Percentiles rank a stretch among this genome's conserved stretches.
Conservation (phyloP, 192 early-diverging fungal species). For the Cladochytrium replicatum region DNA sequence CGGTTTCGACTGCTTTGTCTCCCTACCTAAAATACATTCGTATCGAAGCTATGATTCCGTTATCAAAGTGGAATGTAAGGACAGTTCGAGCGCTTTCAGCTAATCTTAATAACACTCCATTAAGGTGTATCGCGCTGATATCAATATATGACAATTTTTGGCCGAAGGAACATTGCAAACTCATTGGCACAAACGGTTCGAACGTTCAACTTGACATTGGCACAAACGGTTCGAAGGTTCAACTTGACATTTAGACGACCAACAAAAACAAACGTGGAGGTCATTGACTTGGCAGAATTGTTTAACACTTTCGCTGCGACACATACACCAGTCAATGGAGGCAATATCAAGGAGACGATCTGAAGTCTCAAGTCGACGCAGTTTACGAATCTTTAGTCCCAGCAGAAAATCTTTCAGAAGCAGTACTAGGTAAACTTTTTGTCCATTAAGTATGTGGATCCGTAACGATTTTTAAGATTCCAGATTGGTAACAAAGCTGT, state of each 20-base stretch:
- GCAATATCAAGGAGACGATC: no score
- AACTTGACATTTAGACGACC: no score
- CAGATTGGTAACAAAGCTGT: constrained; percentile 43
- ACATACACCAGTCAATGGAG: no score
- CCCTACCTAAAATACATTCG: constrained; percentile 1
- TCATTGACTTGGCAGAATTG: no score
- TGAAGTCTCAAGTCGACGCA: constrained; percentile 40
- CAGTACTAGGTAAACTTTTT: constrained; percentile 32
- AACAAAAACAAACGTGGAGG: no score
- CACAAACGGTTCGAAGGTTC: no score
- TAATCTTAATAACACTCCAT: neutral
- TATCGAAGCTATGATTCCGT: constrained; percentile 12
- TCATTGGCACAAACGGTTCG: no score
- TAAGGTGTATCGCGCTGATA: constrained; percentile 12
- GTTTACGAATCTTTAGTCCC: constrained; percentile 48
- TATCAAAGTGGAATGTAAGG: constrained; percentile 15
- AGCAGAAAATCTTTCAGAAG: constrained; percentile 37
- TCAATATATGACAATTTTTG: constrained; percentile 16
- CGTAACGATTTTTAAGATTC: constrained; percentile 12
- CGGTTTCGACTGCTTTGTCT: constrained; percentile 7
- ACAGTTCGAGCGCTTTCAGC: neutral
- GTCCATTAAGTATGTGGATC: neutral
- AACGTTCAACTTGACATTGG: no score
- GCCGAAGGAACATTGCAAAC: no score
- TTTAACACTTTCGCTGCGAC: no score